These are phyloP conservation scores for Lachnellula arida DNA, from an alignment of 2,329 filamentous ascomycete genomes.

Conservation along the genomic window DNA sequence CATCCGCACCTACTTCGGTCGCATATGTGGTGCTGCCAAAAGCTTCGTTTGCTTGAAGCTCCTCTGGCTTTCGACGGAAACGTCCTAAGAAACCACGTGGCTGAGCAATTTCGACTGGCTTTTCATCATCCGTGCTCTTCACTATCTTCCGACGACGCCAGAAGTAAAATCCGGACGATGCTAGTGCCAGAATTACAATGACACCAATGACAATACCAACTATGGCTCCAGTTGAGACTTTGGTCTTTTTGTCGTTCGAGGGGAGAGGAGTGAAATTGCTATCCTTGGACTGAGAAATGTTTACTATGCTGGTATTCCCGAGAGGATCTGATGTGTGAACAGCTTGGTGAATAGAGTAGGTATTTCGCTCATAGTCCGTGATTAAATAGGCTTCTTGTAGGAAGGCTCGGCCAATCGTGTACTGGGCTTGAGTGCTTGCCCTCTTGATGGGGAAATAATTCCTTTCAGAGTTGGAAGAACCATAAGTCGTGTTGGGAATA, in stretches of 20 bases:
- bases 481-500: slow-evolving; percentile 44
- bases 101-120: slow-evolving; percentile 24
- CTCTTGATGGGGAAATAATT: slow-evolving; percentile 36
- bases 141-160: slow-evolving; percentile 10
- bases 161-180: slow-evolving; percentile 11
- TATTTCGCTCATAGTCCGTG: slow-evolving; percentile 32
- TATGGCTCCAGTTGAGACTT: slow-evolving; percentile 20
- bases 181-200: slow-evolving; percentile 10
- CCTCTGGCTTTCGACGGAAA: slow-evolving; percentile 40
- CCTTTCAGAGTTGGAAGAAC: slow-evolving; percentile 24
- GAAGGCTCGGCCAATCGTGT: slow-evolving; percentile 33
- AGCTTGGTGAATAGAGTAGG: slow-evolving; percentile 31
- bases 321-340: slow-evolving; percentile 24
- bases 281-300: slow-evolving; percentile 15
- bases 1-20: slow-evolving; percentile 25
- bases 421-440: slow-evolving; percentile 28
- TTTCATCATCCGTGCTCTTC: slow-evolving; percentile 26
- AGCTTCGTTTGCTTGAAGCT: slow-evolving; percentile 46
- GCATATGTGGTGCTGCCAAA: slow-evolving; percentile 48
- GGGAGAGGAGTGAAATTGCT: slow-evolving; percentile 26
- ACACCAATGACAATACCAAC: slow-evolving; percentile 24
- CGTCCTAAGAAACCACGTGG: slow-evolving; percentile 42
- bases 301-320: slow-evolving; percentile 20
- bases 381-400: slow-evolving; percentile 34
- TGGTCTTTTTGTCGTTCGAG: not conserved